Evolutionary conservation across 805 yeast genomes (phyloP).

Genomic region (Lipomyces sp.): DNA sequence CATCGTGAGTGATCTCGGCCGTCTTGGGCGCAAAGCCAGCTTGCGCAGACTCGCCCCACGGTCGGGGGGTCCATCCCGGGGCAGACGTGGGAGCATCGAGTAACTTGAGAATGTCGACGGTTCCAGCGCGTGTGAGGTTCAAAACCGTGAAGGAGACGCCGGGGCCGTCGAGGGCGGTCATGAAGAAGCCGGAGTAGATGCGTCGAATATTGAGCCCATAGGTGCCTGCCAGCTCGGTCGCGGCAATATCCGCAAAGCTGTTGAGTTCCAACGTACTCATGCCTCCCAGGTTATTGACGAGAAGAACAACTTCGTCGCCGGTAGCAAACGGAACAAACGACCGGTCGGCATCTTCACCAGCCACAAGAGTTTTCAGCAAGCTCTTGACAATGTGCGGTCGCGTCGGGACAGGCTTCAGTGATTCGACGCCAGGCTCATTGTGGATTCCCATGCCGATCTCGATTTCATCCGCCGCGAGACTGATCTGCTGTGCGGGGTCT

Average conservation of each 20-base stretch:
- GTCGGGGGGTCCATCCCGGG: slow-evolving; percentile 8
- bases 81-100: slow-evolving; percentile 11
- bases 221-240: slow-evolving; percentile 43
- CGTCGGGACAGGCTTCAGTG: slow-evolving; percentile 62
- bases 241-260: slow-evolving; percentile 46
- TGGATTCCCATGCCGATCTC: slow-evolving; percentile 95
- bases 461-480: slow-evolving; percentile 65
- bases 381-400: slow-evolving; percentile 56
- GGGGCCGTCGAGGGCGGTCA: slow-evolving; percentile 85
- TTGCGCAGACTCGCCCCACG: slow-evolving; percentile 40
- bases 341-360: slow-evolving; percentile 66
- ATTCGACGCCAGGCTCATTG: slow-evolving; percentile 82
- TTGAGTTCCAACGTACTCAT: slow-evolving; percentile 73
- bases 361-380: slow-evolving; percentile 59
- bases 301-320: slow-evolving; percentile 61
- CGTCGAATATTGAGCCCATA: slow-evolving; percentile 63
- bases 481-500: slow-evolving; percentile 41
- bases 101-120: not conserved
- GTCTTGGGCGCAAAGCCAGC: not conserved
- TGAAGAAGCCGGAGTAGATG: slow-evolving; percentile 69
- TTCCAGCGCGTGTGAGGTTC: slow-evolving; percentile 8
- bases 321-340: slow-evolving; percentile 66
- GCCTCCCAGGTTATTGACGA: slow-evolving; percentile 86
- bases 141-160: slow-evolving; percentile 83
- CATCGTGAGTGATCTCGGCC: too few species aligned